These are phyloP conservation scores for Cladorrhinum sp. DNA, from an alignment of 2,329 filamentous ascomycete genomes.

Conservation along the genomic window DNA sequence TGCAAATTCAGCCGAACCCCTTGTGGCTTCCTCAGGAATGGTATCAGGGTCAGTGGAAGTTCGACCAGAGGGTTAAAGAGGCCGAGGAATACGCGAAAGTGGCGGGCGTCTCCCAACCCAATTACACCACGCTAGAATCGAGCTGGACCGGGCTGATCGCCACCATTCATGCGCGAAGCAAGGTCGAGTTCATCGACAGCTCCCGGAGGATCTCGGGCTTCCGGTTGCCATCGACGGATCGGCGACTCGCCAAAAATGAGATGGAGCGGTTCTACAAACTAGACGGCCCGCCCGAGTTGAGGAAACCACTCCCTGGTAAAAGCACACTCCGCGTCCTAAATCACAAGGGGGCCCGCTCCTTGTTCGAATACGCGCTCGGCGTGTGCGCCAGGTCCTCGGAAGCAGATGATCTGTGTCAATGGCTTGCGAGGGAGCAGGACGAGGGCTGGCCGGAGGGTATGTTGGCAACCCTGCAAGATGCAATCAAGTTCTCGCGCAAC, in stretches of 20 bases:
- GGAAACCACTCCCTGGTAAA: neutral
- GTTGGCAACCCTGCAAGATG: slow-evolving; percentile 38
- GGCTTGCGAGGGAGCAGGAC: slow-evolving; percentile 3
- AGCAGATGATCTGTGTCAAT: slow-evolving; percentile 39
- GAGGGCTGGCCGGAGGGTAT: slow-evolving; percentile 32
- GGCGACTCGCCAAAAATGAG: slow-evolving; percentile 2
- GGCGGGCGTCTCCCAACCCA: neutral
- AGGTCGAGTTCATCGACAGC: slow-evolving; percentile 32
- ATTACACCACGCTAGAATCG: slow-evolving; percentile 4
- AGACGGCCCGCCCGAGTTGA: neutral
- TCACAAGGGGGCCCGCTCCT: slow-evolving; percentile 41
- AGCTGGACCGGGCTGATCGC: slow-evolving; percentile 21
- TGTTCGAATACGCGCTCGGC: slow-evolving; percentile 50
- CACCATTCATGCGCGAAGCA: slow-evolving; percentile 26
- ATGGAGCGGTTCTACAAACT: slow-evolving; percentile 24
- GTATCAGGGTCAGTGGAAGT: neutral
- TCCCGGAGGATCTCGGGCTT: slow-evolving; percentile 27
- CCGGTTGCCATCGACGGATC: slow-evolving; percentile 11
- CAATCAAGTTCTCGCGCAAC: slow-evolving; percentile 41
- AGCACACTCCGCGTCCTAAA: slow-evolving; percentile 2
- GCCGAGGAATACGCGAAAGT: slow-evolving; percentile 14
- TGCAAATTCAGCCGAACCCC: slow-evolving; percentile 63
- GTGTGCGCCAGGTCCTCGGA: slow-evolving; percentile 39
- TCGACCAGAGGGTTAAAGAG: neutral
- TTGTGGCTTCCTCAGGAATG: slow-evolving; percentile 40